Conservation (phyloP, 2,329 filamentous ascomycete species). For the Aspergillus calidoustus region DNA sequence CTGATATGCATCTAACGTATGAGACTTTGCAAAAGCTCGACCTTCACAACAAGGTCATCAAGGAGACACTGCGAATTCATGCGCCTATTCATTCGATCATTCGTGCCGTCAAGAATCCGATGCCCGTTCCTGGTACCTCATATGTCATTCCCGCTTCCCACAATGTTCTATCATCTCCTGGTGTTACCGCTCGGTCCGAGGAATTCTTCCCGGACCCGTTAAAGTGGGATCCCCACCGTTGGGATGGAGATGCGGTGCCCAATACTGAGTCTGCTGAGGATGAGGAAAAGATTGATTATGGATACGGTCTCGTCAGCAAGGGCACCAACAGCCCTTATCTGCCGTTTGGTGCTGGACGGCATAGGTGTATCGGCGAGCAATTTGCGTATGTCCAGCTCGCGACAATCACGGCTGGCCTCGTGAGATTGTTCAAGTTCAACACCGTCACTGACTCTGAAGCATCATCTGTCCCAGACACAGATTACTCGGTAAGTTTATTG, state of each 20-base stretch:
- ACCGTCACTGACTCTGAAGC: conserved; percentile 51
- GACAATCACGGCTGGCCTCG: conserved; percentile 77
- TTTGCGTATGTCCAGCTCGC: conserved; percentile 93
- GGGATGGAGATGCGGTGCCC: conserved; percentile 65
- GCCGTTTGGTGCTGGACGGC: conserved; percentile 89
- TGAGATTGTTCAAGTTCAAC: conserved; percentile 78
- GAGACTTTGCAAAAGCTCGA: conserved; percentile 79
- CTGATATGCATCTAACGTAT: conserved; percentile 75
- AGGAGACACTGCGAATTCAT: conserved; percentile 89
- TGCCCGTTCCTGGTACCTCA: conserved; percentile 80
- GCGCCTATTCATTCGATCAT: conserved; percentile 95
- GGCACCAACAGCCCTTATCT: conserved; percentile 88
- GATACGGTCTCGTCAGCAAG: conserved; percentile 91
- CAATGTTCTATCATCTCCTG: conserved; percentile 81
- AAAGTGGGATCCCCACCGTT: conserved; percentile 88
- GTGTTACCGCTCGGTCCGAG: conserved; percentile 73
- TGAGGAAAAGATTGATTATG: conserved; percentile 84
- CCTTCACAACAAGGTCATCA: conserved; percentile 82
- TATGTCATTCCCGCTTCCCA: conserved; percentile 82
- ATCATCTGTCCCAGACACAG: conserved; percentile 51
- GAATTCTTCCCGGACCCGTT: conserved; percentile 81
- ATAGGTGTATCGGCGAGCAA: conserved; percentile 95
- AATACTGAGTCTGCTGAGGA: conserved; percentile 51
- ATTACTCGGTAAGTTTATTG: conserved; percentile 56
- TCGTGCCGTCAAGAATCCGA: conserved; percentile 86